Evolutionary conservation across 2,329 filamentous ascomycete species (phyloP).

Genomic region (Apiospora aurea): DNA sequence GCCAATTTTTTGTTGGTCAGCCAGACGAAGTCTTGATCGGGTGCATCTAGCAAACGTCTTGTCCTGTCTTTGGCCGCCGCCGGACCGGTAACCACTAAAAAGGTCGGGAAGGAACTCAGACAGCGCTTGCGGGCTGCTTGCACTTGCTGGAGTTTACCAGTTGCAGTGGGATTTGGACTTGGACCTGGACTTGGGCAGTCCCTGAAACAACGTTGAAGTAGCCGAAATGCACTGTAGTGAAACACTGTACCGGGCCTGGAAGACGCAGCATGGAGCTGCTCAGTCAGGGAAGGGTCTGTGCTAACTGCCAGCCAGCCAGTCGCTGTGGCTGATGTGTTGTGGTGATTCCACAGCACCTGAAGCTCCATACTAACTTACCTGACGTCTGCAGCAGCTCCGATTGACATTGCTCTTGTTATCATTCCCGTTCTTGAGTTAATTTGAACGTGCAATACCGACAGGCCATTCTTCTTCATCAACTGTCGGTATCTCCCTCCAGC

Average conservation of each 20-base stretch:
- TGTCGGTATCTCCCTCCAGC: constrained; percentile 27
- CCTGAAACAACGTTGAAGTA: background rate
- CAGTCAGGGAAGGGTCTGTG: background rate
- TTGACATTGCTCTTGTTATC: constrained; percentile 2
- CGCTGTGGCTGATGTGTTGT: background rate
- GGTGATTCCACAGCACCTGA: background rate
- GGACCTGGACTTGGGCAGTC: background rate
- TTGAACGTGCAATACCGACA: constrained; percentile 25
- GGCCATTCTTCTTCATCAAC: constrained; percentile 27
- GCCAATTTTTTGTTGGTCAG: constrained; percentile 9
- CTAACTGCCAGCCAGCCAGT: background rate
- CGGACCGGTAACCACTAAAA: constrained; percentile 1
- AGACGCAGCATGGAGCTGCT: background rate
- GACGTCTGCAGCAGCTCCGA: constrained; percentile 7
- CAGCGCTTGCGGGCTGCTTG: background rate
- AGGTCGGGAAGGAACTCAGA: background rate
- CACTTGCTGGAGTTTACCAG: background rate
- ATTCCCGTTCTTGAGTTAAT: constrained; percentile 11
- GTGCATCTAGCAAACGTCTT: constrained; percentile 13
- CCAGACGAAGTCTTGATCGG: background rate
- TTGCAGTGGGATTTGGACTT: background rate
- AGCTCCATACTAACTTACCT: constrained; percentile 12
- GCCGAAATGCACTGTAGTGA: background rate
- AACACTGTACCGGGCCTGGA: background rate
- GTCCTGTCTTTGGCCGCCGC: constrained; percentile 14